Evolutionary conservation across 495 filamentous ascomycete genomes (phyloP).

Genomic region (Hypoxylon lienhwacheense): DNA sequence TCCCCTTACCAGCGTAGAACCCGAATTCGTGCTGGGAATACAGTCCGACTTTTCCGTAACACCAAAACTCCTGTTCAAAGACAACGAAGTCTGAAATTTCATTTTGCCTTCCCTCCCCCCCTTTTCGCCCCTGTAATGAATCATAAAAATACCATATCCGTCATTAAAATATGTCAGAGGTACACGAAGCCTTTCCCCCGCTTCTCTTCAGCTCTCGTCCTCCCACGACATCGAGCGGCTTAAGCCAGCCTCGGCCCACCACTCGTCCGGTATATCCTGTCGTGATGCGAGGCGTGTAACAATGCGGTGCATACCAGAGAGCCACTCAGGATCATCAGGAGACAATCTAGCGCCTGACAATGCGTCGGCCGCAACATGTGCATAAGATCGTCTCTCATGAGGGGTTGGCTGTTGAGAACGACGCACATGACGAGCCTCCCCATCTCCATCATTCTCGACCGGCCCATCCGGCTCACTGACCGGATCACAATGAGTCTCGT

Average conservation of each 20-base stretch:
- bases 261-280: conserved; percentile 73
- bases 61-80: background rate
- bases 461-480: conserved; percentile 37
- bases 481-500: conserved; percentile 47
- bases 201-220: background rate
- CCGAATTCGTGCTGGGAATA: background rate
- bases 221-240: conserved; percentile 59
- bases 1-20: background rate
- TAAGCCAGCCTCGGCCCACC: conserved; percentile 75
- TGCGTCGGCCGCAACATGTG: conserved; percentile 37
- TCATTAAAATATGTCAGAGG: too few relatives aligned
- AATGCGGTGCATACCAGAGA: conserved; percentile 68
- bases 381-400: conserved; percentile 37
- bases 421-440: background rate
- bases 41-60: conserved; percentile 13
- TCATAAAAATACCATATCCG: too few relatives aligned
- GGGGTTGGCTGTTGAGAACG: background rate
- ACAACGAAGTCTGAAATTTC: background rate
- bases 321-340: conserved; percentile 48
- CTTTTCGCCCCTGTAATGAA: too few relatives aligned
- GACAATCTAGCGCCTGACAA: conserved; percentile 15
- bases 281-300: conserved; percentile 65
- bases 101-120: background rate
- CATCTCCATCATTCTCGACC: conserved; percentile 40
- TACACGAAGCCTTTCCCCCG: too few relatives aligned